Percentiles rank a stretch among this genome's conserved stretches.
phyloP scores from a whole-genome alignment of 176 grass and related monocot genomes.

The Stipa capillata region DNA sequence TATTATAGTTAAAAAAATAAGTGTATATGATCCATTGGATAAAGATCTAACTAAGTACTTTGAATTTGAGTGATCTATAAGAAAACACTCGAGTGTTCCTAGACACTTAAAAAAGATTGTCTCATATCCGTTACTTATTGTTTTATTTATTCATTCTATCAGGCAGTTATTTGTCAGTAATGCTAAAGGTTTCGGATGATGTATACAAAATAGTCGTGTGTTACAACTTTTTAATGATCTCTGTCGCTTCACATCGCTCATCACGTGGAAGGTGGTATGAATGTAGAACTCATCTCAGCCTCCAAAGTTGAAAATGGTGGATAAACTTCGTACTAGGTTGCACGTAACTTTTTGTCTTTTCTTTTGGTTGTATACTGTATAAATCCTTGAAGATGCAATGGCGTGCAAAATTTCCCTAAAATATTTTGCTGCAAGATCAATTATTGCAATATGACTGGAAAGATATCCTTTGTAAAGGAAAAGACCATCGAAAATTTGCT shows the following conservation, averaged over 20 bases:
- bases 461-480: background rate
- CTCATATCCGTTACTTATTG: too few species aligned
- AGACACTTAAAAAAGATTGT: too few species aligned
- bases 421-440: background rate
- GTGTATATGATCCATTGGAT: too few species aligned
- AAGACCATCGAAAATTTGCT: background rate
- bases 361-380: background rate
- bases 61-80: too few species aligned
- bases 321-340: background rate
- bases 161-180: too few species aligned
- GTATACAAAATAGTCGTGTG: too few species aligned
- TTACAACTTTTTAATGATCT: too few species aligned
- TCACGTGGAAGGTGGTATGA: background rate
- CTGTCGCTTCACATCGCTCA: background rate
- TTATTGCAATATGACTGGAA: background rate
- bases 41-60: too few species aligned
- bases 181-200: too few species aligned
- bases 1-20: too few species aligned
- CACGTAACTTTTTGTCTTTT: background rate
- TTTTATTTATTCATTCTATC: too few species aligned
- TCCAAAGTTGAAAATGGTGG: constrained; percentile 1
- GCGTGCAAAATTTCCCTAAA: background rate
- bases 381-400: background rate
- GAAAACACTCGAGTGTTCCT: too few species aligned
- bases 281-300: background rate